A percentile compares a stretch with the other conserved stretches of the same genome.
These are phyloP conservation scores for Diaporthe vexans DNA, from an alignment of 2,329 filamentous ascomycete genomes.

Conservation along the genomic window DNA sequence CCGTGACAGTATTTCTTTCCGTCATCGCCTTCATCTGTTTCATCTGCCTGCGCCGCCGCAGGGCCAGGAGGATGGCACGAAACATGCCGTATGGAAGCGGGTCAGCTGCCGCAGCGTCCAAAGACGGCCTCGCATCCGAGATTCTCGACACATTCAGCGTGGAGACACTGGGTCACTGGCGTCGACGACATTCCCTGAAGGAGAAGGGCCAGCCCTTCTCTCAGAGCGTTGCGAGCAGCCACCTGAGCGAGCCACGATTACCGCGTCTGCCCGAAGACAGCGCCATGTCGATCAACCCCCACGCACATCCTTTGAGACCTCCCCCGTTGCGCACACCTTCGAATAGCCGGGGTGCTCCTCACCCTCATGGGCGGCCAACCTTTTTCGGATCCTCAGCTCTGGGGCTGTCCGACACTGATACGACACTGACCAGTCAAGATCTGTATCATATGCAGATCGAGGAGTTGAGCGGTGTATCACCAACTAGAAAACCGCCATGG, in stretches of 20 bases:
- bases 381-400: slow-evolving; percentile 6
- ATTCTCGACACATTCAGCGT: slow-evolving; percentile 31
- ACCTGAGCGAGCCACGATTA: slow-evolving; percentile 22
- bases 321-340: slow-evolving; percentile 10
- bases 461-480: not conserved
- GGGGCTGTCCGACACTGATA: not conserved
- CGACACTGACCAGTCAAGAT: not conserved
- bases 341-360: not conserved
- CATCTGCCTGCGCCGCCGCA: slow-evolving; percentile 22
- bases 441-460: slow-evolving; percentile 22
- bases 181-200: not conserved
- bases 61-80: slow-evolving; percentile 5
- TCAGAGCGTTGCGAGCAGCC: slow-evolving; percentile 28
- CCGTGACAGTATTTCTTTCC: not conserved
- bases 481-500: slow-evolving; percentile 11
- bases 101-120: not conserved
- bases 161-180: slow-evolving; percentile 13
- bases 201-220: slow-evolving; percentile 5
- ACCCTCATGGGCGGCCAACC: not conserved
- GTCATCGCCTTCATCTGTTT: slow-evolving; percentile 15
- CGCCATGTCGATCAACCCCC: slow-evolving; percentile 17
- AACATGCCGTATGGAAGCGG: slow-evolving; percentile 27
- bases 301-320: slow-evolving; percentile 4
- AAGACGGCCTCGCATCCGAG: slow-evolving; percentile 26
- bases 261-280: slow-evolving; percentile 14